Percentiles rank a stretch among this genome's conserved stretches.
phyloP scores from a whole-genome alignment of 2,329 filamentous ascomycete species.

The Xylaria sp. region DNA sequence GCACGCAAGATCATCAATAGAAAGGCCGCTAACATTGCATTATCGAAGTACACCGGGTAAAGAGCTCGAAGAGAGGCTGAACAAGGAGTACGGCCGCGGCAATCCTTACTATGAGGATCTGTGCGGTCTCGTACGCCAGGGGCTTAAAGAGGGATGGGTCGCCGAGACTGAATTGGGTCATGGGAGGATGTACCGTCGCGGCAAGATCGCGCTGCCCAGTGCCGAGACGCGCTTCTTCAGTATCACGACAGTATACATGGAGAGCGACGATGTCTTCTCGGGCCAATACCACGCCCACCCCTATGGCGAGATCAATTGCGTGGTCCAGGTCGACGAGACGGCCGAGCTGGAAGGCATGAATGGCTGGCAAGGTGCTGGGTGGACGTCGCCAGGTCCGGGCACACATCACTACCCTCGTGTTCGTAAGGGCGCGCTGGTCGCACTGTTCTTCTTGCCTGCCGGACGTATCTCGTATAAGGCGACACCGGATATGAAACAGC shows the following conservation, averaged over 20 bases:
- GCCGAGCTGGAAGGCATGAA: conserved; percentile 66
- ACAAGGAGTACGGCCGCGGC: conserved; percentile 57
- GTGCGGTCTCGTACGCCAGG: conserved; percentile 53
- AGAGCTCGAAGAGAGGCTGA: conserved; percentile 57
- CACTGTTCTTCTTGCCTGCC: conserved; percentile 66
- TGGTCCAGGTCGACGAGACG: conserved; percentile 60
- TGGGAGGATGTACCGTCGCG: conserved; percentile 60
- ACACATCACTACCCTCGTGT: conserved; percentile 68
- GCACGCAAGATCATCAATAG: neutral
- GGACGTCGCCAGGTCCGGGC: conserved; percentile 65
- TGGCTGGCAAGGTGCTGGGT: conserved; percentile 66
- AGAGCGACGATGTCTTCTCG: conserved; percentile 59
- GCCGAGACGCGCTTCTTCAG: conserved; percentile 62
- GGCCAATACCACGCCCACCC: conserved; percentile 66
- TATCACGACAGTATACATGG: conserved; percentile 69
- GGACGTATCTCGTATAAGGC: conserved; percentile 64
- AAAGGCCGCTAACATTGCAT: conserved; percentile 17
- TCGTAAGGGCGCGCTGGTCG: conserved; percentile 61
- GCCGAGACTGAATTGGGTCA: conserved; percentile 55
- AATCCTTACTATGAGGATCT: conserved; percentile 58
- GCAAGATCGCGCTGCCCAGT: conserved; percentile 59
- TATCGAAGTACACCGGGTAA: conserved; percentile 56
- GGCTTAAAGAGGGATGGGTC: conserved; percentile 59
- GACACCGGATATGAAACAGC: conserved; percentile 57
- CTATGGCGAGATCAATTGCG: conserved; percentile 67